These are phyloP conservation scores for Phellopilus nigrolimitatus DNA, from an alignment of 1,284 basidiomycete species.

Conservation along the genomic window DNA sequence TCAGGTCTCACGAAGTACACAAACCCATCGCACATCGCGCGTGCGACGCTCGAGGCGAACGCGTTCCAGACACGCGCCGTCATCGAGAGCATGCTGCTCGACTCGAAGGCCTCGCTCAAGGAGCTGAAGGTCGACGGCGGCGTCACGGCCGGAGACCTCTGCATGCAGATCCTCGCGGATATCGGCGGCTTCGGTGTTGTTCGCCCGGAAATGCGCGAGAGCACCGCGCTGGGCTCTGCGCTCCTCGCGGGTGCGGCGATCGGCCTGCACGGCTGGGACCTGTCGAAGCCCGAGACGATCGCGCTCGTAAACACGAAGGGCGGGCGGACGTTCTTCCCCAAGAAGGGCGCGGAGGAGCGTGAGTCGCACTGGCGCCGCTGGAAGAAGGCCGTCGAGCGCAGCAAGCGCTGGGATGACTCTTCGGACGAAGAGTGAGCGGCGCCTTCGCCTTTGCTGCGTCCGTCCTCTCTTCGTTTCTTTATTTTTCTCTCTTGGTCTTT, in stretches of 20 bases:
- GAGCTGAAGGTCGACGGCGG: constrained; percentile 91
- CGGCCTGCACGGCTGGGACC: constrained; percentile 91
- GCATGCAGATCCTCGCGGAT: constrained; percentile 92
- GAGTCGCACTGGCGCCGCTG: constrained; percentile 69
- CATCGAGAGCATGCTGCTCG: constrained; percentile 89
- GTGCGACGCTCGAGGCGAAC: constrained; percentile 90
- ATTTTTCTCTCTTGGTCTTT: background rate
- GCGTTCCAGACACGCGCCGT: constrained; percentile 92
- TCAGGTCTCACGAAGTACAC: constrained; percentile 83
- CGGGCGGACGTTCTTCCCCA: constrained; percentile 66
- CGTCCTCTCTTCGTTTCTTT: background rate
- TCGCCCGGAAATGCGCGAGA: constrained; percentile 96
- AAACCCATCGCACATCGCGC: constrained; percentile 89
- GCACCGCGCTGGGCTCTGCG: constrained; percentile 95
- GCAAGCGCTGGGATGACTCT: constrained; percentile 73
- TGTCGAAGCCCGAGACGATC: constrained; percentile 83
- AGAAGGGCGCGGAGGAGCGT: constrained; percentile 49
- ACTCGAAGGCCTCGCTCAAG: constrained; percentile 43
- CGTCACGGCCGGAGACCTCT: constrained; percentile 87
- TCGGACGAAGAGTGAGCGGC: constrained; percentile 34
- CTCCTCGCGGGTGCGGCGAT: constrained; percentile 91
- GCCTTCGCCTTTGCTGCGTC: too few species aligned
- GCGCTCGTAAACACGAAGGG: constrained; percentile 86
- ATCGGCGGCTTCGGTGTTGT: constrained; percentile 90
- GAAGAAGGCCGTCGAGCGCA: constrained; percentile 81